Evolutionary conservation across 108 stramenopile species (phyloP).

Genomic region (Schizochytrium sp.): DNA sequence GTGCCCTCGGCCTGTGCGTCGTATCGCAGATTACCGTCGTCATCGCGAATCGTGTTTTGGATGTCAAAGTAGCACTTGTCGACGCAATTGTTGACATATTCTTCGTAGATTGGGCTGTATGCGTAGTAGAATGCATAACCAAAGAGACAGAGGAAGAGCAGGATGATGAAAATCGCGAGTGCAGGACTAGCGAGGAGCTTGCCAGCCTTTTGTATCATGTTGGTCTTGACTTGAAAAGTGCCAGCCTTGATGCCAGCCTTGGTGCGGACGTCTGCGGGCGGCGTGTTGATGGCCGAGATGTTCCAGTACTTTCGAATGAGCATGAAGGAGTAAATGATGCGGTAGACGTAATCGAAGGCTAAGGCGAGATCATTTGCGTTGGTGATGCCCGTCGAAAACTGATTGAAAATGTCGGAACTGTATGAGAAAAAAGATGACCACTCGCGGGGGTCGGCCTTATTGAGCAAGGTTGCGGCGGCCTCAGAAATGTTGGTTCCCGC

Average conservation of each 20-base stretch:
- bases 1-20: neutral
- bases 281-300: neutral
- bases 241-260: neutral
- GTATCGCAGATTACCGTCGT: neutral
- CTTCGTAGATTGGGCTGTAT: neutral
- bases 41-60: neutral
- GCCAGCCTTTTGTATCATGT: neutral
- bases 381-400: neutral
- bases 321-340: neutral
- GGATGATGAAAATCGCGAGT: neutral
- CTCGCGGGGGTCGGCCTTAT: neutral
- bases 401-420: neutral
- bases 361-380: neutral
- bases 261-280: neutral
- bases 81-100: neutral
- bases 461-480: neutral
- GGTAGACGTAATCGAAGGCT: neutral
- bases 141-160: neutral
- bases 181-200: neutral
- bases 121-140: neutral
- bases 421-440: neutral
- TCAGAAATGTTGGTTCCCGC: neutral
- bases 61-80: neutral
- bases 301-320: neutral
- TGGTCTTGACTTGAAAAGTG: neutral